phyloP scores from a whole-genome alignment of 1,284 basidiomycete genomes.

The Blastosporella zonata region DNA sequence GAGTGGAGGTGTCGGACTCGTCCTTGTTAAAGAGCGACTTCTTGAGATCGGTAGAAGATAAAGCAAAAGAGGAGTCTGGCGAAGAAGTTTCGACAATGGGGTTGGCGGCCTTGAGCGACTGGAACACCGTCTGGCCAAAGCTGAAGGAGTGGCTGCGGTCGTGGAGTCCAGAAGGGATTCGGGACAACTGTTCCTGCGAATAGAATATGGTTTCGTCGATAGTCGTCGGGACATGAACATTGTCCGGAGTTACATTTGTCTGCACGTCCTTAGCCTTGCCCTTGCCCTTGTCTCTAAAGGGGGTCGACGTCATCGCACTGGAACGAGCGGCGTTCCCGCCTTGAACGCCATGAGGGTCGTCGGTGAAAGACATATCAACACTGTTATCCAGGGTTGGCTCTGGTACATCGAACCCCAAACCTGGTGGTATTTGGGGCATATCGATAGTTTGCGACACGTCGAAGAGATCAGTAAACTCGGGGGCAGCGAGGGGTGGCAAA shows the following conservation, averaged over 20 bases:
- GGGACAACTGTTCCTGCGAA: conserved; percentile 34
- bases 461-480: conserved; percentile 47
- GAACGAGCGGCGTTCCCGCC: conserved; percentile 10
- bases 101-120: conserved; percentile 33
- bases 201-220: conserved; percentile 38
- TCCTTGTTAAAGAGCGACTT: conserved; percentile 25
- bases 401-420: conserved; percentile 38
- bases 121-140: conserved; percentile 59
- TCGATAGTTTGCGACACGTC: conserved; percentile 50
- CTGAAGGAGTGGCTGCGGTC: conserved; percentile 60
- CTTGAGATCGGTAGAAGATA: conserved; percentile 21
- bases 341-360: conserved; percentile 6
- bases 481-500: conserved; percentile 24
- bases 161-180: conserved; percentile 33
- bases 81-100: conserved; percentile 21
- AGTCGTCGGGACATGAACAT: conserved; percentile 4
- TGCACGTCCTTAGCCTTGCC: conserved; percentile 25
- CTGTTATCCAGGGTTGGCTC: conserved; percentile 42
- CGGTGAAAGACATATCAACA: conserved; percentile 24
- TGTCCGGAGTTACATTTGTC: conserved; percentile 12
- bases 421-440: conserved; percentile 44
- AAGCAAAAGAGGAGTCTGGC: conserved; percentile 21
- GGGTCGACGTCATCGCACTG: conserved; percentile 29
- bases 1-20: conserved; percentile 22
- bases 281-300: conserved; percentile 31